Evolutionary conservation across 768 basidiomycete species (phyloP).

Genomic region (Termitomyces sp.): DNA sequence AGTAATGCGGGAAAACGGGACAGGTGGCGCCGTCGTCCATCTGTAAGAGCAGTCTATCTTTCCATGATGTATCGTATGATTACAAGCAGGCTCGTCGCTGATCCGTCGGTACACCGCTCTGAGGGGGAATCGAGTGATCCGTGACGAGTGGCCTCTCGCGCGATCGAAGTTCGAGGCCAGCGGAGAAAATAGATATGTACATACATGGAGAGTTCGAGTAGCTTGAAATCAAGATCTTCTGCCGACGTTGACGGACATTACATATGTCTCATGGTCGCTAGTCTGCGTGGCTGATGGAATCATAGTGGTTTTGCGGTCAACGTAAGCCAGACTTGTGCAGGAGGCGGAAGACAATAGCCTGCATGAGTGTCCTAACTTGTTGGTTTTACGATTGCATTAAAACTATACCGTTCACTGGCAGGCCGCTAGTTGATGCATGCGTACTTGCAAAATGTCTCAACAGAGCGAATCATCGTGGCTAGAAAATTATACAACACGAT

Average conservation of each 20-base stretch:
- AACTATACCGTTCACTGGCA: too few relatives aligned
- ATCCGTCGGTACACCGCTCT: slow-evolving; percentile 9
- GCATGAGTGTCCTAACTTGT: too few relatives aligned
- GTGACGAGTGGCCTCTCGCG: background rate
- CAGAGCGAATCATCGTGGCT: too few relatives aligned
- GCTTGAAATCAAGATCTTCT: background rate
- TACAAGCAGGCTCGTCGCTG: background rate
- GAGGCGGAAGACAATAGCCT: too few relatives aligned
- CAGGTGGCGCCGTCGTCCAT: background rate
- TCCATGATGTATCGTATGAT: background rate
- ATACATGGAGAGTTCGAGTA: background rate
- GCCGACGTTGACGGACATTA: slow-evolving; percentile 6
- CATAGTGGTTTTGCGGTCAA: background rate
- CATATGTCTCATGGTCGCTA: background rate
- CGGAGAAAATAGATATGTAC: background rate
- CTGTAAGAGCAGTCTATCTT: background rate
- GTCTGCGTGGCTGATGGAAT: too few relatives aligned
- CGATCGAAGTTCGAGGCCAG: slow-evolving; percentile 3
- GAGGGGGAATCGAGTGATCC: slow-evolving; percentile 7
- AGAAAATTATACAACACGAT: too few relatives aligned
- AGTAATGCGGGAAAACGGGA: background rate
- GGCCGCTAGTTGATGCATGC: too few relatives aligned
- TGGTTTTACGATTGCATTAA: too few relatives aligned
- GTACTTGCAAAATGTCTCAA: too few relatives aligned
- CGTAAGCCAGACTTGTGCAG: background rate